Evolutionary conservation across 2,329 filamentous ascomycete genomes (phyloP), one percentile per base, ranked within the genome.

Genomic region (Aureobasidium sp.): DNA sequence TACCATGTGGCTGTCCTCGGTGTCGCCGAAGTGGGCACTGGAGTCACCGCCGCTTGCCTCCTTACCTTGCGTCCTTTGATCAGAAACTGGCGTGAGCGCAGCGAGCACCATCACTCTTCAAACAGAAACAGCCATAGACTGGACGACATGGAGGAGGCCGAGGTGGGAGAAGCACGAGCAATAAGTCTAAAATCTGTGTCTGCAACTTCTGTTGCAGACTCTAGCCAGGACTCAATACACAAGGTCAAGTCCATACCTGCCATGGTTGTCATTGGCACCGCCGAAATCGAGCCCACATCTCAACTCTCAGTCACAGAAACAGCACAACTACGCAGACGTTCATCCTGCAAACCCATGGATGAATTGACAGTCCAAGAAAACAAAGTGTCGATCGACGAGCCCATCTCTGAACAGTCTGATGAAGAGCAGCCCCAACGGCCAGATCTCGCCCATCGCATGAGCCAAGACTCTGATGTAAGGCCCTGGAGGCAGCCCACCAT

Each of bases 31-130:
- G 67, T 67, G 22, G 71, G 71, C 15, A 63, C 73, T 7, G 71
- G 70, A 24, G 69, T 72, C n/a, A 66, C 67, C 12, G 71, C 72
- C 33, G 68, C 70, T 8, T 71, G 68, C 4, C 62, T 71, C 5
- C 67, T 70, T 2, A 69, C 71, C 2, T 63, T 73, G 17, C 68
- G 72, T 17, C 70, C 72, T 1, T 63, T 74, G 11, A 70, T 71
- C 44, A 35, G 56, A n/a, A 59, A 22, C 24, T 40, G 19, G 31
- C 56, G 56, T 7, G 56, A 49, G 19, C 56, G 56, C 15, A 39
- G 56, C 22, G 27, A 48, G 8, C 45, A 47, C 15, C 17, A 14
- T 17, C 42, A 24, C 15, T 29, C 24, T 15, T 27, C 14, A 2
- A 12, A 37, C 44, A 48, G 9, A 14, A 12, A 37, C 44, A 48